phyloP scores from a whole-genome alignment of 345 rosid genomes.

The Eucalyptus pauciflora region DNA sequence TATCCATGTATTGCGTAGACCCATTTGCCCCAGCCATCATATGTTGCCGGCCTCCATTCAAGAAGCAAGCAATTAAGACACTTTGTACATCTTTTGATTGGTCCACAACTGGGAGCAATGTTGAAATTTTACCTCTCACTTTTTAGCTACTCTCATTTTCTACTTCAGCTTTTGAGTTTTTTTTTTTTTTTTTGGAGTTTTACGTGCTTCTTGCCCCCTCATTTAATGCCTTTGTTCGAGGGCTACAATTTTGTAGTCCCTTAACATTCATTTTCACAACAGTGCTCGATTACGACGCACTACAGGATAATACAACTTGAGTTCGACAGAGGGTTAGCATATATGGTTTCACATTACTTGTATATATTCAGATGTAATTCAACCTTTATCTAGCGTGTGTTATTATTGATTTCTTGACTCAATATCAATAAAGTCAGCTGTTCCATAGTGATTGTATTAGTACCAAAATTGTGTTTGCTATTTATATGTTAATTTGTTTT shows the following conservation, averaged over 20 bases:
- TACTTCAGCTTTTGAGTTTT: background rate
- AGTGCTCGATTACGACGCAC: background rate
- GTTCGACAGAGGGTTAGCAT: accelerated
- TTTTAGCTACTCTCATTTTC: background rate
- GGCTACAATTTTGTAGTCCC: background rate
- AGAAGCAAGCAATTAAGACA: background rate
- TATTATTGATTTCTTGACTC: background rate
- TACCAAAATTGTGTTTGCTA: background rate
- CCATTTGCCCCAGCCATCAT: background rate
- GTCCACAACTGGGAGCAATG: background rate
- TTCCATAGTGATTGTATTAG: background rate
- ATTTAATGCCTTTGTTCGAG: background rate
- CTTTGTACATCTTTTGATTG: background rate
- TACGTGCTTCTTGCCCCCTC: background rate
- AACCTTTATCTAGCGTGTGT: background rate
- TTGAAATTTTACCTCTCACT: background rate
- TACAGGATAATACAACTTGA: background rate
- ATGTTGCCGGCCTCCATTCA: background rate
- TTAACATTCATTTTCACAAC: background rate
- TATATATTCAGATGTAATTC: background rate
- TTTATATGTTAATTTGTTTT: background rate
- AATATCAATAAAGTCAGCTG: accelerated
- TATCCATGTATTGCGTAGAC: background rate
- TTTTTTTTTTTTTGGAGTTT: background rate
- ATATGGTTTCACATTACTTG: background rate